phyloP scores from a whole-genome alignment of 371 early-diverging fungal genomes.

The Spraguea lophii region DNA sequence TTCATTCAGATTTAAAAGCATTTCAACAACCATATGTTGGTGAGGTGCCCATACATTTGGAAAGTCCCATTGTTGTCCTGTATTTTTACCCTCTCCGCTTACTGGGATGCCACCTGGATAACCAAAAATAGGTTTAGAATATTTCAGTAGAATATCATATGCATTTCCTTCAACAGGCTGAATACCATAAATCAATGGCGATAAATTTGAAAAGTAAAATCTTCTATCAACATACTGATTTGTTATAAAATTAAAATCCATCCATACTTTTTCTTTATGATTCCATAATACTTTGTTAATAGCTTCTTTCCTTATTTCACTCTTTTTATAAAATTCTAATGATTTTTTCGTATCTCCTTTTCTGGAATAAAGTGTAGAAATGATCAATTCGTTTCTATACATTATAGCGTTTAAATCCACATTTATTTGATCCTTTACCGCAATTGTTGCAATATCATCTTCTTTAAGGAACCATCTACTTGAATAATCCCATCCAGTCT shows the following conservation, averaged over 20 bases:
- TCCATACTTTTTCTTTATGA: constrained; percentile 26
- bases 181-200: constrained; percentile 48
- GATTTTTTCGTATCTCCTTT: constrained; percentile 23
- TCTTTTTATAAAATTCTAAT: constrained; percentile 20
- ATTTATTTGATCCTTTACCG: constrained; percentile 53
- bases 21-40: constrained; percentile 37
- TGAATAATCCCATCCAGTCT: constrained; percentile 69
- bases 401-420: constrained; percentile 64
- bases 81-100: constrained; percentile 36
- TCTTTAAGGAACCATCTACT: constrained; percentile 50
- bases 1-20: constrained; percentile 14
- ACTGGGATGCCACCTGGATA: constrained; percentile 54
- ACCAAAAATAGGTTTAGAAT: constrained; percentile 27
- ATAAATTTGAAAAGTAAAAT: constrained; percentile 48
- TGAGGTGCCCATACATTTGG: constrained; percentile 60
- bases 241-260: constrained; percentile 40
- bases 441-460: constrained; percentile 38
- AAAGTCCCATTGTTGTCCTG: constrained; percentile 63
- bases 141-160: constrained; percentile 15
- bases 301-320: constrained; percentile 23
- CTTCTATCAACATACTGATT: constrained; percentile 44
- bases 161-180: constrained; percentile 5
- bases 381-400: constrained; percentile 51
- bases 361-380: constrained; percentile 48
- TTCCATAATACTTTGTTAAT: constrained; percentile 46